These are phyloP conservation scores for Tetragonia tetragonoides DNA, from an alignment of 148 eudicot species.

Conservation along the genomic window DNA sequence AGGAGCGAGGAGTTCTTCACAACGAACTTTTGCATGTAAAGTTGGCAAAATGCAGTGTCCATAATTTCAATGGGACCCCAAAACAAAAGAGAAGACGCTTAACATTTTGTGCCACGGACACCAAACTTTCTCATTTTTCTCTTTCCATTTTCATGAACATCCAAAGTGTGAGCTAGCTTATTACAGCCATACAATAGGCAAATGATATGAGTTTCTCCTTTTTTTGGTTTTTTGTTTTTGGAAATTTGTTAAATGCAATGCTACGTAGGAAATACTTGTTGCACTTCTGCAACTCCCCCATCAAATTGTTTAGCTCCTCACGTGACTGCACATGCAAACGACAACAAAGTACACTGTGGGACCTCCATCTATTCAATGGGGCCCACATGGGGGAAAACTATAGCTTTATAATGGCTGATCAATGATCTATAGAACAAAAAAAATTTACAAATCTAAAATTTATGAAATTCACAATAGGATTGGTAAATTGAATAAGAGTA, in stretches of 20 bases:
- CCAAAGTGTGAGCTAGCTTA: background rate
- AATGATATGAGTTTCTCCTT: background rate
- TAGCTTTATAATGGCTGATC: background rate
- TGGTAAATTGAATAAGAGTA: no score
- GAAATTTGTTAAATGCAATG: background rate
- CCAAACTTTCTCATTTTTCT: background rate
- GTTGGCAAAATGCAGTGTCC: no score
- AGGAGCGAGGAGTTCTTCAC: no score
- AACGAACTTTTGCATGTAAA: background rate
- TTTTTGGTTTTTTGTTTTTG: background rate
- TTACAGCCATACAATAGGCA: no score
- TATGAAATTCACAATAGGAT: no score
- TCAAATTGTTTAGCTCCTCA: constrained; percentile 10
- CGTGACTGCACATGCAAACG: constrained; percentile 33
- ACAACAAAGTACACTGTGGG: constrained; percentile 26
- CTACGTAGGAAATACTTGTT: no score
- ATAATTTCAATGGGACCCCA: background rate
- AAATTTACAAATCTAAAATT: no score
- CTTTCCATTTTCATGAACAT: background rate
- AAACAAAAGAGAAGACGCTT: background rate
- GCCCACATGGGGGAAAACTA: constrained; percentile 12
- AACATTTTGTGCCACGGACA: constrained; percentile 4
- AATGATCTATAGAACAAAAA: background rate
- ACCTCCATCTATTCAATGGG: constrained; percentile 7
- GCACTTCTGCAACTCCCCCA: background rate